A percentile compares a stretch with the other conserved stretches of the same genome.
Conservation (phyloP, 306 rosid genomes). For the Lagenaria siceraria region DNA sequence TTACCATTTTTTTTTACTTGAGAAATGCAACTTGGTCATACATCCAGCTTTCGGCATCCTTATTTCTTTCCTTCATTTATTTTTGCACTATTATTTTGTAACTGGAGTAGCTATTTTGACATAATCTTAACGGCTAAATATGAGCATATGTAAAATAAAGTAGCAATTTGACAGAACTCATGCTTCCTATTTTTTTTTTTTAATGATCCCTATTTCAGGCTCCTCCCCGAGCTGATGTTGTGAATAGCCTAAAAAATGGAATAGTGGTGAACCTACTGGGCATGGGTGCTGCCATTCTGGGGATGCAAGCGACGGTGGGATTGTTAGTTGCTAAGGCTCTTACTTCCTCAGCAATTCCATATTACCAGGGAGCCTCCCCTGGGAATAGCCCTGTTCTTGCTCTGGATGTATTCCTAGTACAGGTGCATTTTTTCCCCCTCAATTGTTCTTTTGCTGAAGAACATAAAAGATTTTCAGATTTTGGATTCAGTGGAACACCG, state of each 20-base stretch:
- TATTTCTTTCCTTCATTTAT: neutral
- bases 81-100: neutral
- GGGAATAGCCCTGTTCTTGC: slow-evolving; percentile 91
- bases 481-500: neutral
- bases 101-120: neutral
- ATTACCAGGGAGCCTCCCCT: slow-evolving; percentile 70
- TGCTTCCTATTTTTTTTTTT: neutral
- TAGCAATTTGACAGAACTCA: neutral
- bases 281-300: slow-evolving; percentile 93
- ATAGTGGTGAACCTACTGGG: slow-evolving; percentile 72
- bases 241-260: slow-evolving; percentile 73
- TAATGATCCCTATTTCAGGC: slow-evolving; percentile 40
- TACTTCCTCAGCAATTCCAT: slow-evolving; percentile 79
- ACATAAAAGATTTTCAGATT: neutral
- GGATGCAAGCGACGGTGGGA: slow-evolving; percentile 96
- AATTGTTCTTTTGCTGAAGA: neutral
- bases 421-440: slow-evolving; percentile 33
- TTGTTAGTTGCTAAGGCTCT: slow-evolving; percentile 91
- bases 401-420: slow-evolving; percentile 89
- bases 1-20: neutral
- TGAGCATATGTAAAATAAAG: neutral
- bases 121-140: neutral
- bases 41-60: neutral
- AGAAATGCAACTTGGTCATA: neutral
- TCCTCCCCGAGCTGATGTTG: slow-evolving; percentile 96